Percentiles rank a stretch among this genome's conserved stretches.
phyloP scores from a whole-genome alignment of 1,139 yeast genomes.

The Eremothecium cymbalariae region DNA sequence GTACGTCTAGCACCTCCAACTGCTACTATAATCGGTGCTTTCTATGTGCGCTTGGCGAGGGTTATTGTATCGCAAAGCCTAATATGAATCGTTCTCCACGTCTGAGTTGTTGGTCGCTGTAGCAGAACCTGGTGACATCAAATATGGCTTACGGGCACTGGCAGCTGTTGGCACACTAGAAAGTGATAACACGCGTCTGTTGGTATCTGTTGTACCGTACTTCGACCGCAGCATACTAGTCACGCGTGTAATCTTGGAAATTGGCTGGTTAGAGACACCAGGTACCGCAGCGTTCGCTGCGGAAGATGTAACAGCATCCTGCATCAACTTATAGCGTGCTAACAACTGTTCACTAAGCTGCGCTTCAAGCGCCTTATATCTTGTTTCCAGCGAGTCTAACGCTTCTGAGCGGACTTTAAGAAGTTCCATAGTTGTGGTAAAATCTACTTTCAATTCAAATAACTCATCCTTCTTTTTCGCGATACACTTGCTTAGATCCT shows the following conservation, averaged over 20 bases:
- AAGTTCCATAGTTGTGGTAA: slow-evolving; percentile 5
- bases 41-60: background rate
- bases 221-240: slow-evolving; percentile 13
- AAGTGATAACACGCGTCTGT: slow-evolving; percentile 13
- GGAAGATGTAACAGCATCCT: slow-evolving; percentile 12
- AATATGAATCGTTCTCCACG: slow-evolving; percentile 3
- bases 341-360: slow-evolving; percentile 9
- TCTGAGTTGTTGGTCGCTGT: slow-evolving; percentile 8
- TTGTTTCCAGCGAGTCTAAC: slow-evolving; percentile 10
- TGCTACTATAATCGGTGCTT: too few species aligned
- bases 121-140: background rate
- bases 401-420: slow-evolving; percentile 7
- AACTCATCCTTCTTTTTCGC: slow-evolving; percentile 10
- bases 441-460: slow-evolving; percentile 7
- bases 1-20: too few species aligned
- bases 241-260: slow-evolving; percentile 11
- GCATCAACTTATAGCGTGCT: slow-evolving; percentile 11
- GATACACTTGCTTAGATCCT: slow-evolving; percentile 5
- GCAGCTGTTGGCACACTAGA: slow-evolving; percentile 6
- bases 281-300: slow-evolving; percentile 6
- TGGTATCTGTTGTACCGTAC: slow-evolving; percentile 7
- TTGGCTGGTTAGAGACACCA: slow-evolving; percentile 2
- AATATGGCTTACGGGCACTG: background rate
- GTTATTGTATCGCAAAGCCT: background rate
- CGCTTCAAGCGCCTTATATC: slow-evolving; percentile 9